Evolutionary conservation across 164 flowering plant species (phyloP), one percentile per base, ranked within the genome.

Genomic region (Annona squamosa): DNA sequence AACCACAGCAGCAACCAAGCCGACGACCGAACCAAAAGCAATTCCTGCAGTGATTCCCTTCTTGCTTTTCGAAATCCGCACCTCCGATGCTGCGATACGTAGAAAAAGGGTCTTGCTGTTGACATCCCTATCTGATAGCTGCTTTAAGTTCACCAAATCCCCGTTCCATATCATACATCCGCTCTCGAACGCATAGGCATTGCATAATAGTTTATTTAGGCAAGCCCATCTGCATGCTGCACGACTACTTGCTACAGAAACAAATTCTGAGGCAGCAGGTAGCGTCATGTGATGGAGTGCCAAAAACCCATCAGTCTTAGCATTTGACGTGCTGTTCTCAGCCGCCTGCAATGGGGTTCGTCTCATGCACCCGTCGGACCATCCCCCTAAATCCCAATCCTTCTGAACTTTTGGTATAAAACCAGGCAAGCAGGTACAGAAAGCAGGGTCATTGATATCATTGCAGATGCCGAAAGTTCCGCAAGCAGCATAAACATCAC

Each of bases 101-200:
- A 68, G 56, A 13, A 18, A 12, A 16, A 67, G 70, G 44, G 59
- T 48, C 26, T 37, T 13, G 45, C 16, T 46, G 9, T 46, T 16
- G 13, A 52, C 13, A 52, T 84, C 77, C 5, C 77, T 81, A 41
- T 3, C 70, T 3, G 74, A 57, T 2, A 63, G 64, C 45, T 66
- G 71, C 17, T 52, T 5, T 26, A 71, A 4, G 66, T 75, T 71
- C 44, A n/a, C 5, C 19, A 78, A 72, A 19, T 44, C 72, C 4
- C 66, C 70, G 4, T n/a, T 26, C 80, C 80, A 74, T 7, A 74
- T 44, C 2, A 7, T 71, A 57, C 80, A 78, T 3, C 86, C 81
- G 0, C 43, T n/a, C 19, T 44, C 4, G 19, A 71, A 78, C 44
- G 72, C 45, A 52, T 78, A 78, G 3, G 77, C 80, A 67, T 19